Conservation (phyloP, 2,329 filamentous ascomycete genomes). For the Thermothelomyces thermophilus region DNA sequence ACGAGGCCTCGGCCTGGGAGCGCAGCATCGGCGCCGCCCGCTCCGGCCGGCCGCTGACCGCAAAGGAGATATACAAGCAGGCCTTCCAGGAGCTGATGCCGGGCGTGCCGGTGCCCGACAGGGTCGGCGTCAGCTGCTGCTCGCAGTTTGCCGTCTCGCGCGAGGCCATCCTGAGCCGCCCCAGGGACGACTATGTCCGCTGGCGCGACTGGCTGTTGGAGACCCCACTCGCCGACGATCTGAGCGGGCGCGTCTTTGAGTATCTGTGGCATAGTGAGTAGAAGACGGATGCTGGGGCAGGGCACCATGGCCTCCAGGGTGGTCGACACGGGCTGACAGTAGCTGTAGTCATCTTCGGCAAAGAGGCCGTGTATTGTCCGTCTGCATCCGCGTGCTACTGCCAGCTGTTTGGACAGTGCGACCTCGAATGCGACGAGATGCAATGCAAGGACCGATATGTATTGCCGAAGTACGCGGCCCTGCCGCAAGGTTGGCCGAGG, state of each 20-base stretch:
- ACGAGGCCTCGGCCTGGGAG: slow-evolving; percentile 16
- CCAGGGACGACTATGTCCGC: slow-evolving; percentile 47
- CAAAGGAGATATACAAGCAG: slow-evolving; percentile 37
- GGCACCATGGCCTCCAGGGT: background rate
- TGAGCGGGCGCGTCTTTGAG: slow-evolving; percentile 55
- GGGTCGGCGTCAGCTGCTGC: slow-evolving; percentile 54
- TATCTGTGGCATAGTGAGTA: slow-evolving; percentile 57
- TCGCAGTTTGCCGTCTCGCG: slow-evolving; percentile 58
- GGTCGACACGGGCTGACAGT: background rate
- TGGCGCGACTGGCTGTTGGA: slow-evolving; percentile 55
- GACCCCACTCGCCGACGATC: slow-evolving; percentile 46
- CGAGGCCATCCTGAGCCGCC: slow-evolving; percentile 42
- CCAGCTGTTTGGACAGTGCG: slow-evolving; percentile 57
- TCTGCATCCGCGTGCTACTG: slow-evolving; percentile 58
- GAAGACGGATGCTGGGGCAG: background rate
- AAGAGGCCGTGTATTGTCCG: slow-evolving; percentile 54
- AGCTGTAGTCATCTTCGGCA: slow-evolving; percentile 52
- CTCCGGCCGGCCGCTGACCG: slow-evolving; percentile 26
- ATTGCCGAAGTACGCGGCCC: slow-evolving; percentile 49
- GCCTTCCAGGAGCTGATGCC: slow-evolving; percentile 39
- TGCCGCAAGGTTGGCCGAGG: slow-evolving; percentile 57
- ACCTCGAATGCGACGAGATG: slow-evolving; percentile 35
- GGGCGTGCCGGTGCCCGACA: slow-evolving; percentile 37
- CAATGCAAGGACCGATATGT: slow-evolving; percentile 52
- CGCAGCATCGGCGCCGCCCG: background rate